Evolutionary conservation across 1,284 basidiomycete genomes (phyloP), one percentile per base, ranked within the genome.

Genomic region (Pseudozyma pruni): DNA sequence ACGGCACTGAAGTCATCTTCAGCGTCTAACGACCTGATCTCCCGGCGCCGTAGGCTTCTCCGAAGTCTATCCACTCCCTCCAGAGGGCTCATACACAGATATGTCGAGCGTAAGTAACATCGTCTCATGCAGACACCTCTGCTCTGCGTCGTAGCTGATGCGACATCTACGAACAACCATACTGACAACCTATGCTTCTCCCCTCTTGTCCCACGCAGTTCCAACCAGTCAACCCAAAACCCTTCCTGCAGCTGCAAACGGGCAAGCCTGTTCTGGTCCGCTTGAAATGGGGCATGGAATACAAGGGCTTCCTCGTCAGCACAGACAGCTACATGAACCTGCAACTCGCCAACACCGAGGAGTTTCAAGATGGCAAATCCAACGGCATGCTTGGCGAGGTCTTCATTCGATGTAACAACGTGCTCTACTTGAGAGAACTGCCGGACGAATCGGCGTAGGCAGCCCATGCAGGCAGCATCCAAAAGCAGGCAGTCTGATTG

Each of bases 261-360:
- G 96, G 96, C 77, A 98, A 98, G 87, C 91, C 91, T 41, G 93
- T 98, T 46, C 91, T 90, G 79, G 94, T 98, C 59, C 88, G 90
- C 64, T 88, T 99, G 82, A 99, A 99, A 86, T 99, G 96, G 96
- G 96, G 96, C 67, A 87, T 98, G 68, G 94, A 98, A 84, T 98
- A 98, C 87, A 97, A 94, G 86, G 95, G 96, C 44, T 98, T 95
- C 86, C 87, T 99, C 64, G 95, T 98, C 73, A 95, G 92, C 82
- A 97, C 95, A 6, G 96, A 99, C 84, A 92, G 92, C 27, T 99
- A 97, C 86, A 98, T 98, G 94, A 99, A 99, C 84, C 87, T 99
- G 50, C 96, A 98, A 87, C 87, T 99, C 50, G 94, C 94, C 40
- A 98, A 98, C 83, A 94, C 96, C 2, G 96, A 98, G 84, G 96